phyloP scores from a whole-genome alignment of 2,329 filamentous ascomycete species.

The Penicillium sp. region DNA sequence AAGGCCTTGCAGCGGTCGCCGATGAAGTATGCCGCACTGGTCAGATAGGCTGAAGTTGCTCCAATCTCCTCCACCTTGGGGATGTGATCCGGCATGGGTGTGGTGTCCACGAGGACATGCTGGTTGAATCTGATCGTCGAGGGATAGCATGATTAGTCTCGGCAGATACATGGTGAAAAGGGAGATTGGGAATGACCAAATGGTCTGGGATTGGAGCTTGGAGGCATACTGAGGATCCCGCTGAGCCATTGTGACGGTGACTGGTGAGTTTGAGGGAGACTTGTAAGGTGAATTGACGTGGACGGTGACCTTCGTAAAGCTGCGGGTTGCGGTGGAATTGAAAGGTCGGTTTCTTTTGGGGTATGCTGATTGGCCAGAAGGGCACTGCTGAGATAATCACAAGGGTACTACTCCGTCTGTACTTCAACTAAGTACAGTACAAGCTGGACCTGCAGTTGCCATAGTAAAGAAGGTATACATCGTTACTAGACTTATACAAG shows the following conservation, averaged over 20 bases:
- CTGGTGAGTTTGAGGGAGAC: conserved; percentile 14
- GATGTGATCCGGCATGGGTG: conserved; percentile 85
- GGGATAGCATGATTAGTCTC: conserved; percentile 18
- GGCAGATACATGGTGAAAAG: background rate
- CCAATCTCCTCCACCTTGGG: conserved; percentile 92
- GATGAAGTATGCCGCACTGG: conserved; percentile 94
- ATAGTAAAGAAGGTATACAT: background rate
- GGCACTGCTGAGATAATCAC: conserved; percentile 17
- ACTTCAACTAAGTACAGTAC: background rate
- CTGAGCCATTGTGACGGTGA: conserved; percentile 25
- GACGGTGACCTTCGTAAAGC: conserved; percentile 17
- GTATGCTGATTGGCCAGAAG: conserved; percentile 29
- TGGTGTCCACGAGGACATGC: conserved; percentile 87
- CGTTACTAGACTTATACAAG: background rate
- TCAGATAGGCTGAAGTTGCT: conserved; percentile 81
- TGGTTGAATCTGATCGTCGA: conserved; percentile 74
- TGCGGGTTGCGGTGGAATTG: conserved; percentile 27
- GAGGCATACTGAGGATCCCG: conserved; percentile 28
- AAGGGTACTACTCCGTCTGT: no score
- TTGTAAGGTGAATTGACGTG: conserved; percentile 17
- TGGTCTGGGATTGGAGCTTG: background rate
- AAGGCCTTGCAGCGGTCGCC: conserved; percentile 88
- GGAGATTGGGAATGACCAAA: background rate
- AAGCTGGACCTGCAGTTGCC: background rate
- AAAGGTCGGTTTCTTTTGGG: conserved; percentile 31